Evolutionary conservation across 2,329 filamentous ascomycete species (phyloP).

Genomic region (Sarocladium strictum): DNA sequence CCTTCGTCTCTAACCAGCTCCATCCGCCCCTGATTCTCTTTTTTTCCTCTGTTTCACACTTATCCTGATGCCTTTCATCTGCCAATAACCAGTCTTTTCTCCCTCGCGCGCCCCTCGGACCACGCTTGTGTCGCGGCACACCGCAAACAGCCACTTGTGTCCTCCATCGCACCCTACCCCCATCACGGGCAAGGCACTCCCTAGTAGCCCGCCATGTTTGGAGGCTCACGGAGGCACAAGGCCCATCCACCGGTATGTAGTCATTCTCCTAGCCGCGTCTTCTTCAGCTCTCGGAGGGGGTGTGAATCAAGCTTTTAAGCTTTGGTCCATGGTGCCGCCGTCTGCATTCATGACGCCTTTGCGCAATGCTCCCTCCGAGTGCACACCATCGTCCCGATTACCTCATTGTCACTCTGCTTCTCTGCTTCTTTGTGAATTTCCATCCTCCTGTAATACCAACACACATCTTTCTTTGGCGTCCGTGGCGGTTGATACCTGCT

Average conservation of each 20-base stretch:
- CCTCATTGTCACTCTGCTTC: not conserved
- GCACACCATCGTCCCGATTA: not conserved
- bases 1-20: not conserved
- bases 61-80: not conserved
- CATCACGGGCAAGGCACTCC: constrained; percentile 2
- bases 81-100: constrained; percentile 2
- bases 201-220: constrained; percentile 15
- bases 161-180: not conserved
- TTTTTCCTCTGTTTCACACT: not conserved
- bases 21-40: not conserved
- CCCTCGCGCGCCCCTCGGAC: not conserved
- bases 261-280: not conserved
- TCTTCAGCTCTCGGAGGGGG: not conserved
- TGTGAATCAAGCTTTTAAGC: constrained; percentile 2
- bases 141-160: constrained; percentile 9
- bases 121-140: not conserved
- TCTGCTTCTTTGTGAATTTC: not conserved
- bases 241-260: constrained; percentile 15
- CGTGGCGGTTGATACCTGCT: not conserved
- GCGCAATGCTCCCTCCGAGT: not conserved
- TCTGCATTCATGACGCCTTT: constrained; percentile 4
- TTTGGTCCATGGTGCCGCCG: not conserved
- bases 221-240: constrained; percentile 14
- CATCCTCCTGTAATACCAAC: not conserved
- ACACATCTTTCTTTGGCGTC: constrained; percentile 2